Percentiles rank a stretch among this genome's conserved stretches.
phyloP scores from a whole-genome alignment of 164 flowering plant species.

The Tetrastigma voinierianum region DNA sequence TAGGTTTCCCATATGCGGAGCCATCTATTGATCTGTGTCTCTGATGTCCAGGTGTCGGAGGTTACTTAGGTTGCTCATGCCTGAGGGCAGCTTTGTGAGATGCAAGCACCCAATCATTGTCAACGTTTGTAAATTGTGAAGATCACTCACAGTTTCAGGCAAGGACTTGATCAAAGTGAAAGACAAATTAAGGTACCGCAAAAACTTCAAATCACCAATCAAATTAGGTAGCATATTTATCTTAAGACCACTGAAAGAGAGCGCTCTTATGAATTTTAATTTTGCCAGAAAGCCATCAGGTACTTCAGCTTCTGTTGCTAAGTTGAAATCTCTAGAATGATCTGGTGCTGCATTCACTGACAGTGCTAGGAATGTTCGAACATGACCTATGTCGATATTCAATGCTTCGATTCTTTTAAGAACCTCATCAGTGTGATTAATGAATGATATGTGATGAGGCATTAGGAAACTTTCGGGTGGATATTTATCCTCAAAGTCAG shows the following conservation, averaged over 20 bases:
- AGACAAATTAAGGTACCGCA: constrained; percentile 29
- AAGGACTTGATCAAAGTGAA: constrained; percentile 11
- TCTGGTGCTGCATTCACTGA: no score
- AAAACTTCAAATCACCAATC: constrained; percentile 8
- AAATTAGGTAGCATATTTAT: constrained; percentile 12
- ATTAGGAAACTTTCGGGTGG: no score
- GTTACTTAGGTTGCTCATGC: background rate
- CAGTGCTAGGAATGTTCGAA: no score
- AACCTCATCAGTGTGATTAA: no score
- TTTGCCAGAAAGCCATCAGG: no score
- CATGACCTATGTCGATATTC: no score
- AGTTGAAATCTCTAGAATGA: no score
- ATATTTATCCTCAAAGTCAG: no score
- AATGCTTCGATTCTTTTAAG: no score
- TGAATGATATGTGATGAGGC: no score
- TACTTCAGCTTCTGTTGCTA: no score
- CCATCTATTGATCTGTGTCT: background rate
- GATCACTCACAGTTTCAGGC: constrained; percentile 17
- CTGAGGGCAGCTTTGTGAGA: constrained; percentile 12
- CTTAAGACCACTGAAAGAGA: constrained; percentile 23
- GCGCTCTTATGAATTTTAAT: background rate
- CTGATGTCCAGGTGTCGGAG: constrained; percentile 15
- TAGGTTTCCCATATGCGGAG: constrained; percentile 1
- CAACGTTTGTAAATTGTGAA: constrained; percentile 23
- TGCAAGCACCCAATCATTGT: constrained; percentile 13